Evolutionary conservation across 1,284 basidiomycete species (phyloP).

Genomic region (Ceratobasidium sp.): DNA sequence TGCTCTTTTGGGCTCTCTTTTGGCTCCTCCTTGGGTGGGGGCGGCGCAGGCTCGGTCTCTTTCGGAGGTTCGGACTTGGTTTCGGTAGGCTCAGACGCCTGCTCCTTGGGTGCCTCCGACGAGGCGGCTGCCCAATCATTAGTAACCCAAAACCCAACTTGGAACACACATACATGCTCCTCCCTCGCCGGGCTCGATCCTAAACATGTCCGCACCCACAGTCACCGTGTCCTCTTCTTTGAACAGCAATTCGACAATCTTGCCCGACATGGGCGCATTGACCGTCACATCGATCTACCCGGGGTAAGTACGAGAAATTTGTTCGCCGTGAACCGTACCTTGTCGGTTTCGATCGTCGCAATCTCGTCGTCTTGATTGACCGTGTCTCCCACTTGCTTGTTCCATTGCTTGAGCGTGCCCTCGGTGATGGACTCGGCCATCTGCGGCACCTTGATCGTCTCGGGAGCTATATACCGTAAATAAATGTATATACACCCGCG

Average conservation of each 20-base stretch:
- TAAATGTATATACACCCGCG: constrained; percentile 8
- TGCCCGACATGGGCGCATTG: constrained; percentile 90
- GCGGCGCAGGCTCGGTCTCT: constrained; percentile 49
- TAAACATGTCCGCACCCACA: constrained; percentile 94
- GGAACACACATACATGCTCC: constrained; percentile 50
- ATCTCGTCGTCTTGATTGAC: constrained; percentile 95
- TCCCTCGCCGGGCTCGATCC: constrained; percentile 84
- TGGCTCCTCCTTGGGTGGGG: constrained; percentile 45
- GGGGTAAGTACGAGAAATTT: not conserved
- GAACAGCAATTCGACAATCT: constrained; percentile 85
- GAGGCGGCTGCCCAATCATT: constrained; percentile 33
- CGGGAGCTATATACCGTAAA: constrained; percentile 49
- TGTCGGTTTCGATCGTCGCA: constrained; percentile 98
- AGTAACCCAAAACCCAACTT: not conserved
- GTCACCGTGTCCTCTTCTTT: constrained; percentile 93
- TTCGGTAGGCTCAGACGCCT: constrained; percentile 49
- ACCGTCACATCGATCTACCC: constrained; percentile 95
- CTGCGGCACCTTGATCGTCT: constrained; percentile 95
- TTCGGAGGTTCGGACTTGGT: constrained; percentile 47
- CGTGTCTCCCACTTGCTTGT: constrained; percentile 90
- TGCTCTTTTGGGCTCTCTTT: constrained; percentile 42
- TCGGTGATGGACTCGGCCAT: constrained; percentile 99
- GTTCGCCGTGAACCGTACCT: constrained; percentile 59
- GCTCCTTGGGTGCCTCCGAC: constrained; percentile 46
- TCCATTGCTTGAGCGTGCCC: constrained; percentile 95